Evolutionary conservation across 2,329 filamentous ascomycete genomes (phyloP).

Genomic region (Didymella glomerata): DNA sequence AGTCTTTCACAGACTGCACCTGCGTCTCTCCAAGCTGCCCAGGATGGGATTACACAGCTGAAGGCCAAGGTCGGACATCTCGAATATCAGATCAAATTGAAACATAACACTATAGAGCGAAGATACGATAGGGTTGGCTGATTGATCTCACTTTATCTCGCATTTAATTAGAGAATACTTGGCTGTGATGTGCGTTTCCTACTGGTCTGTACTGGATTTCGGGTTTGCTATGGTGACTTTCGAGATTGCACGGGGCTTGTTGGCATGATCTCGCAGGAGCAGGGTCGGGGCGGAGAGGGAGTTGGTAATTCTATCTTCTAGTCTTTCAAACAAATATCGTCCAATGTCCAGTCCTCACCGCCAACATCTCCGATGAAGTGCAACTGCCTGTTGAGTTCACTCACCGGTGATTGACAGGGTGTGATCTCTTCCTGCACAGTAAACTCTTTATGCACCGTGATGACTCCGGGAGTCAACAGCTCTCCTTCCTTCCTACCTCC

Average conservation of each 20-base stretch:
- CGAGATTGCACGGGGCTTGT: too few species aligned
- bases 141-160: too few species aligned
- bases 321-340: background rate
- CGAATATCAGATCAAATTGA: background rate
- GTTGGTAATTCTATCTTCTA: background rate
- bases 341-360: conserved; percentile 4
- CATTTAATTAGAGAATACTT: too few species aligned
- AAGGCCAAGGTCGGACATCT: background rate
- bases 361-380: background rate
- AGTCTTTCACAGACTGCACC: background rate
- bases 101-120: background rate
- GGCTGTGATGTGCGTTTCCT: too few species aligned
- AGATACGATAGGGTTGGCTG: too few species aligned
- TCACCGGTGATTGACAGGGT: conserved; percentile 2
- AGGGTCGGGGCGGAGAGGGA: too few species aligned
- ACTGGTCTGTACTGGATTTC: too few species aligned
- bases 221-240: too few species aligned
- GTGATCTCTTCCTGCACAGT: conserved; percentile 8
- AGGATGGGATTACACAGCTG: background rate
- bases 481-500: background rate
- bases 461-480: conserved; percentile 2
- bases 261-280: too few species aligned
- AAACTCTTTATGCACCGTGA: conserved; percentile 11
- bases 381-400: background rate
- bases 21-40: background rate